These are phyloP conservation scores for Physaria fendleri DNA, from an alignment of 345 rosid species.

Conservation along the genomic window DNA sequence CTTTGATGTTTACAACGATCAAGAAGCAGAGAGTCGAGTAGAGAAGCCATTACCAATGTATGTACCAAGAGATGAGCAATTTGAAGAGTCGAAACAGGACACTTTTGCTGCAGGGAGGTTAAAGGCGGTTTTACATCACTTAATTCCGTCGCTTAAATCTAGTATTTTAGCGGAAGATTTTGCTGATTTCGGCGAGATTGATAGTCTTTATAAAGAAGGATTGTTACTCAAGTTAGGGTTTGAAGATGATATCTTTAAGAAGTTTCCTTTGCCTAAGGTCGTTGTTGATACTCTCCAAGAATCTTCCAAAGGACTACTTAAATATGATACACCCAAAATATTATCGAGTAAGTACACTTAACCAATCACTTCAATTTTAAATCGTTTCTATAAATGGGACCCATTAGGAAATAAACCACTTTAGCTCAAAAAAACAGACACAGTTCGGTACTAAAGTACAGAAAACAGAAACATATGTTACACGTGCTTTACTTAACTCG, in stretches of 20 bases:
- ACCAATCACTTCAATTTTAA: neutral
- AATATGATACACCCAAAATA: conserved; percentile 74
- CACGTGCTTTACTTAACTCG: conserved; percentile 8
- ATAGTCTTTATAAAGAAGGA: conserved; percentile 81
- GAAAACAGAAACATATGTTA: conserved; percentile 7
- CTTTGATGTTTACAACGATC: conserved; percentile 76
- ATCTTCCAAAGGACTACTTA: conserved; percentile 70
- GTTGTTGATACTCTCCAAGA: conserved; percentile 44
- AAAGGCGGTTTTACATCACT: conserved; percentile 64
- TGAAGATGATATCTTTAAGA: conserved; percentile 63
- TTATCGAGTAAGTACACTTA: conserved; percentile 58
- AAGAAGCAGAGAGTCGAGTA: conserved; percentile 65
- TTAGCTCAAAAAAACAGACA: neutral
- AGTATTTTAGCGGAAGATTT: conserved; percentile 66
- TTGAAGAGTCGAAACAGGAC: conserved; percentile 67
- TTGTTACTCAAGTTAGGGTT: conserved; percentile 71
- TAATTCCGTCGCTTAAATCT: conserved; percentile 71
- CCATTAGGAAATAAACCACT: neutral
- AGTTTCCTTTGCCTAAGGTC: conserved; percentile 58
- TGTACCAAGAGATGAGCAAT: conserved; percentile 94
- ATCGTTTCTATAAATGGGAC: neutral
- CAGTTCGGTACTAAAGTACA: neutral
- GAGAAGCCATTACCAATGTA: conserved; percentile 89
- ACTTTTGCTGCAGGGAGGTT: conserved; percentile 69
- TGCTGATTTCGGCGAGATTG: conserved; percentile 63